These are phyloP conservation scores for Metschnikowia kofuensis DNA, from an alignment of 805 yeast species.

Conservation along the genomic window DNA sequence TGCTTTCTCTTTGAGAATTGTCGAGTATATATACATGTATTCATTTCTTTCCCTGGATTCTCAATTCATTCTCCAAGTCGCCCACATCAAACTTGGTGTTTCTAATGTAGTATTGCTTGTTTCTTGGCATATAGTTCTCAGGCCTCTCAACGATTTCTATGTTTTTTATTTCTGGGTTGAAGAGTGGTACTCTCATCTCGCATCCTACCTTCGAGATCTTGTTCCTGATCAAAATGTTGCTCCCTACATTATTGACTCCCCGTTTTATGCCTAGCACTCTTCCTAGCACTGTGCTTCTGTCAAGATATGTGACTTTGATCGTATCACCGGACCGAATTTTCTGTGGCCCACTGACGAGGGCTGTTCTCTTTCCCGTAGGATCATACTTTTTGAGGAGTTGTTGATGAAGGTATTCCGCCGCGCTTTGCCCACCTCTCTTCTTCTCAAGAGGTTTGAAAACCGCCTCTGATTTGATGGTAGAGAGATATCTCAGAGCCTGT, in stretches of 20 bases:
- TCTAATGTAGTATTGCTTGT: constrained; percentile 89
- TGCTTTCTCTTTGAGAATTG: not conserved
- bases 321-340: constrained; percentile 78
- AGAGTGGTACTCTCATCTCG: constrained; percentile 77
- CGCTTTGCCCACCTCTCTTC: constrained; percentile 45
- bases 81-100: constrained; percentile 65
- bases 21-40: constrained; percentile 5
- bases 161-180: constrained; percentile 72
- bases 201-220: constrained; percentile 81
- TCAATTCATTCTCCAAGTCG: constrained; percentile 51
- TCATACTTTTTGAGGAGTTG: constrained; percentile 62
- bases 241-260: constrained; percentile 55
- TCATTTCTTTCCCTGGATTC: constrained; percentile 14
- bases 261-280: constrained; percentile 75
- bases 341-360: constrained; percentile 46
- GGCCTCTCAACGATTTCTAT: constrained; percentile 80
- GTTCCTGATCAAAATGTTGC: constrained; percentile 79
- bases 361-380: constrained; percentile 65
- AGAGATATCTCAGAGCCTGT: not conserved
- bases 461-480: constrained; percentile 14
- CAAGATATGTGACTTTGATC: constrained; percentile 67
- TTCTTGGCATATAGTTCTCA: constrained; percentile 64
- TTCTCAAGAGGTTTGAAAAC: constrained; percentile 52
- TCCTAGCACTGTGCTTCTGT: constrained; percentile 71
- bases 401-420: constrained; percentile 44